Evolutionary conservation across 345 rosid genomes (phyloP), one percentile per base, ranked within the genome.

Genomic region (Aegle marmelos): DNA sequence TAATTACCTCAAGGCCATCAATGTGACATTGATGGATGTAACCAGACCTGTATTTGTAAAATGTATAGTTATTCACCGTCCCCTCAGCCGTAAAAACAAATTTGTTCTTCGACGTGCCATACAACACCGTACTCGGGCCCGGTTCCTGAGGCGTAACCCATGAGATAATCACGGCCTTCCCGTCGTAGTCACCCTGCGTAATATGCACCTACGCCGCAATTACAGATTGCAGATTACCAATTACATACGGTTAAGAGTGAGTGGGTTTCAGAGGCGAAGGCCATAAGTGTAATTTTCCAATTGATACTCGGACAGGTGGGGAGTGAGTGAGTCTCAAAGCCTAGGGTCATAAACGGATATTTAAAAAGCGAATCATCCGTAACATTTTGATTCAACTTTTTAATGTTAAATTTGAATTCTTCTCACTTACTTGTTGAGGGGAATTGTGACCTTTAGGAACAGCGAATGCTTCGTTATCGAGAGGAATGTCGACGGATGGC

Each of bases 121-220:
- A 96, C 69, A 81, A 86, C 50, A 92, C 94, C 80, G 74, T 80
- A 80, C 87, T 87, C 19, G 83, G 73, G 60, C 89, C 97, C 54
- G 92, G 93, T 64, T 88, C 90, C 70, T 89, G 90, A 58, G 92
- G 84, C 19, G 97, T 90, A 63, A 94, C 93, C 99, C 99, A 94
- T 17, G 99, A 91, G 75, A 96, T 68, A 57, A 96, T 92, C 24
- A 94, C 93, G 67, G 94, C 98, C 75, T 84, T 94, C 50, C 98
- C 99, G 76, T 90, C 88, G 76, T 94, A 92, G 78, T 96, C 97
- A 73, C 97, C 98, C 89, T 96, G 99, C 25, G 98, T 94, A 66
- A 96, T 92, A 84, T 85, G 99, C 37, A 96, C 97, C 97, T 93
- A 70, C 13, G 50, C 17, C 14, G 4, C 50, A 41, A 41, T 41